A percentile compares a stretch with the other conserved stretches of the same genome.
These are phyloP conservation scores for Sphenostylis stenocarpa DNA, from an alignment of 306 rosid species.

Conservation along the genomic window DNA sequence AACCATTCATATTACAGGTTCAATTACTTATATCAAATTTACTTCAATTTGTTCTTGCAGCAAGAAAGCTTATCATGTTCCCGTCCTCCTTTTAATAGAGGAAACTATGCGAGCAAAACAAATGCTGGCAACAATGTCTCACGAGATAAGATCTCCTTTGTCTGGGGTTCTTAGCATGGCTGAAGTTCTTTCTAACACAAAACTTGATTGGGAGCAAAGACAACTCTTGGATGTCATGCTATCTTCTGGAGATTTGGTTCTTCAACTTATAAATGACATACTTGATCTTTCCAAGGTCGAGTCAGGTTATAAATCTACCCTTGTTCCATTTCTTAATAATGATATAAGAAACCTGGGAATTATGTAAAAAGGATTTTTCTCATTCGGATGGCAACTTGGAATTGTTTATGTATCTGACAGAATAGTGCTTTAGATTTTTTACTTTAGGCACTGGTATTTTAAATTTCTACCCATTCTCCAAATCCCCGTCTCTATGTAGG, in stretches of 20 bases:
- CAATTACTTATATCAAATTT: slow-evolving; percentile 20
- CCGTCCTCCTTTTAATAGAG: slow-evolving; percentile 44
- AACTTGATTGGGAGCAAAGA: slow-evolving; percentile 75
- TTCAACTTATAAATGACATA: slow-evolving; percentile 93
- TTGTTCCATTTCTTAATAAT: neutral
- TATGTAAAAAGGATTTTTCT: neutral
- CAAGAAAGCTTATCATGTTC: slow-evolving; percentile 23
- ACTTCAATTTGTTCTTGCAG: slow-evolving; percentile 1
- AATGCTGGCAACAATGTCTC: slow-evolving; percentile 98
- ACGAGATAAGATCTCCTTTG: slow-evolving; percentile 91
- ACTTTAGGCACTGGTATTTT: neutral
- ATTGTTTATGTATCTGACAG: neutral
- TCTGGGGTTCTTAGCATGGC: slow-evolving; percentile 97
- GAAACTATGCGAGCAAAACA: slow-evolving; percentile 99
- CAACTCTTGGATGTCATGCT: slow-evolving; percentile 85
- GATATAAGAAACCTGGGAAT: neutral
- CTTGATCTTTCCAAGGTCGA: slow-evolving; percentile 98
- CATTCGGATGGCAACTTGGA: neutral
- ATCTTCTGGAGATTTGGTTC: slow-evolving; percentile 94
- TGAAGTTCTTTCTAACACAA: slow-evolving; percentile 83
- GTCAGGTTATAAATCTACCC: slow-evolving; percentile 61
- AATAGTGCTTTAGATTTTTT: neutral
- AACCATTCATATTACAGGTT: slow-evolving; percentile 95
- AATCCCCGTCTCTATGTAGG: slow-evolving; percentile 45
- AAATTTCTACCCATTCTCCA: neutral